Base-by-base conservation (phyloP, 176 grass and related monocot genomes). In the Oryza punctata region DNA sequence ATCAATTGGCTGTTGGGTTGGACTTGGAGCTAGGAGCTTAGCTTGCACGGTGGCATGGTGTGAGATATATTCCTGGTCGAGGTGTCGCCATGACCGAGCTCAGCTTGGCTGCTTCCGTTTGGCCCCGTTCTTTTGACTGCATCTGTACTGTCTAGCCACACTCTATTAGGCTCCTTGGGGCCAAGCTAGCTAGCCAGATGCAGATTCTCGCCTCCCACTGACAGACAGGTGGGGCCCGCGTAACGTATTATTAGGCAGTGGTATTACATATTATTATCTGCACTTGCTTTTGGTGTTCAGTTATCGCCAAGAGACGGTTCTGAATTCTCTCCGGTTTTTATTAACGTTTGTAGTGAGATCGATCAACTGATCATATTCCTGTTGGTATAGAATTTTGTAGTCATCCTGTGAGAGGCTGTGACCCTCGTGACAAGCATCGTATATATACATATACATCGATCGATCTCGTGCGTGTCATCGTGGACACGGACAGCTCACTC, bases 31-130 rank as follows among this genome's bases (percentile, higher is more conserved):
- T 57, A 57, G 52, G 52, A 24, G 57, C 57, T 23, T 10, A 61
- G 54, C 57, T 3, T 3, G 57, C 52, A 57, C n/a, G 52, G 40
- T 41, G 40, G 10, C 19, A 57, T 57, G 52, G 52, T 15, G 49
- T 2, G 49, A 14, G 49, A 21, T 59, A 59, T 59, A 59, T 59
- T n/a, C 19, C 19, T 59, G 19, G 54, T 6, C 54, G 54, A 70
- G 37, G 15, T 71, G 67, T 70, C 23, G 24, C 15, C 50, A 82
- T 63, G 67, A 40, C 29, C 4, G 32, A 77, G 47, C 54, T 16
- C 40, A 46, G 27, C 40, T 66, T 83, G 81, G 59, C 70, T 32
- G 38, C 40, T 74, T 74, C 41, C 81, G 27, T 24, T 75, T 83
- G 70, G 81, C 71, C 21, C 81, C 23, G 27, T 66, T 12, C 59